phyloP scores from a whole-genome alignment of 306 rosid species.

The Cicer bijugum region DNA sequence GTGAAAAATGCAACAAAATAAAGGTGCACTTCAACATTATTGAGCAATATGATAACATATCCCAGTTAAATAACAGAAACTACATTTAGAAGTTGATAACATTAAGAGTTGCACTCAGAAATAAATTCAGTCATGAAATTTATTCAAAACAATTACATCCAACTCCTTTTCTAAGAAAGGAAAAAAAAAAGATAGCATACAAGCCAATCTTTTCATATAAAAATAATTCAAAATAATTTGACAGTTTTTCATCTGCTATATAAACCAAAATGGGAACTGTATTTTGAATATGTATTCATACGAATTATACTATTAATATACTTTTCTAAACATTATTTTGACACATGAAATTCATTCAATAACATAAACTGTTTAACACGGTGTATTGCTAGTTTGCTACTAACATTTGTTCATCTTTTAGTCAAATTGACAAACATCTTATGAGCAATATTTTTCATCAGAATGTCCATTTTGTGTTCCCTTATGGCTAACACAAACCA shows the following conservation, averaged over 20 bases:
- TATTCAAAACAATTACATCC: too few species aligned
- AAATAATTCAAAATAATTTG: neutral
- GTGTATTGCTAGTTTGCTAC: neutral
- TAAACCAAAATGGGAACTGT: neutral
- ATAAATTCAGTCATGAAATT: neutral
- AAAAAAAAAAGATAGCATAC: neutral
- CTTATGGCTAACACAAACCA: too few species aligned
- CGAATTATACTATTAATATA: neutral
- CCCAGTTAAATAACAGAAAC: neutral
- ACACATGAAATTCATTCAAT: neutral
- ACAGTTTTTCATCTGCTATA: neutral
- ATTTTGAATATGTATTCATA: neutral
- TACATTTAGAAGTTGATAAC: neutral
- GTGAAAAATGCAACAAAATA: neutral
- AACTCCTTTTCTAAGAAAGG: too few species aligned
- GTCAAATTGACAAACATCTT: constrained; percentile 18
- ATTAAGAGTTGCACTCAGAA: neutral
- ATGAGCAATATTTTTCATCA: neutral
- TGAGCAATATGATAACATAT: too few species aligned
- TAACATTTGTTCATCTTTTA: neutral
- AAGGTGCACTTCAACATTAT: too few species aligned
- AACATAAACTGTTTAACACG: neutral
- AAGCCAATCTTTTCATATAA: neutral
- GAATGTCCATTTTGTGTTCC: too few species aligned
- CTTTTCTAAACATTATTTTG: neutral